Evolutionary conservation across 768 basidiomycete species (phyloP).

Genomic region (Rhizopogon vulgaris): DNA sequence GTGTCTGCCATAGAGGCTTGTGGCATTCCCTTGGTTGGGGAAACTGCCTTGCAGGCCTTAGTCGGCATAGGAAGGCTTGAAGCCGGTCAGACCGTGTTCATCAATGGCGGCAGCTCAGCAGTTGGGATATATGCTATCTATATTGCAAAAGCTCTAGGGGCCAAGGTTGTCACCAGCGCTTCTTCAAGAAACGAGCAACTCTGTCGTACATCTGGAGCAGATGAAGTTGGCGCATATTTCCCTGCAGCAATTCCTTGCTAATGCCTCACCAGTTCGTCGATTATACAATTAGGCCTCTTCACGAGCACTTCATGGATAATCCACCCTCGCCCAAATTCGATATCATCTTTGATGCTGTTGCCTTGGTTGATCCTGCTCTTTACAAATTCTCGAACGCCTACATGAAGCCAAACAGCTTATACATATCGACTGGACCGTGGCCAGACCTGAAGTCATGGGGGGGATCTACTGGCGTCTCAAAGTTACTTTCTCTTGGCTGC

Average conservation of each 20-base stretch:
- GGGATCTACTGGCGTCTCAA: conserved; percentile 24
- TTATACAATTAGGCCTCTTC: conserved; percentile 49
- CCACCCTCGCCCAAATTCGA: conserved; percentile 49
- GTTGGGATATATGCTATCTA: conserved; percentile 72
- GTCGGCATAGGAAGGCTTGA: conserved; percentile 44
- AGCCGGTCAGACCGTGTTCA: conserved; percentile 51
- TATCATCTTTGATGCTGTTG: conserved; percentile 56
- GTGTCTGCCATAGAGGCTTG: conserved; percentile 54
- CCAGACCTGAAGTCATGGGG: conserved; percentile 23
- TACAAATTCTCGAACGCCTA: conserved; percentile 48
- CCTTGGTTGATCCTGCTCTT: conserved; percentile 39
- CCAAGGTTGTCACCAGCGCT: conserved; percentile 51
- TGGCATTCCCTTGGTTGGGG: conserved; percentile 49
- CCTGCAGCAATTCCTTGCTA: not conserved
- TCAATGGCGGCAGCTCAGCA: conserved; percentile 66
- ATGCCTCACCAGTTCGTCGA: conserved; percentile 43
- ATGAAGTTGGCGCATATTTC: conserved; percentile 40
- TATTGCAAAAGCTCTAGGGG: conserved; percentile 60
- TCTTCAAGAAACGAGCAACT: conserved; percentile 55
- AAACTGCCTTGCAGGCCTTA: conserved; percentile 56
- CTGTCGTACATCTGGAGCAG: conserved; percentile 56
- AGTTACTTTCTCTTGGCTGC: conserved; percentile 14
- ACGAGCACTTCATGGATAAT: conserved; percentile 36
- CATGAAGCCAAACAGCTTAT: conserved; percentile 44
- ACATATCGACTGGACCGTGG: conserved; percentile 46